Percentiles rank a stretch among this genome's conserved stretches.
Evolutionary conservation across 306 rosid genomes (phyloP).

Genomic region (Citrullus amarus): DNA sequence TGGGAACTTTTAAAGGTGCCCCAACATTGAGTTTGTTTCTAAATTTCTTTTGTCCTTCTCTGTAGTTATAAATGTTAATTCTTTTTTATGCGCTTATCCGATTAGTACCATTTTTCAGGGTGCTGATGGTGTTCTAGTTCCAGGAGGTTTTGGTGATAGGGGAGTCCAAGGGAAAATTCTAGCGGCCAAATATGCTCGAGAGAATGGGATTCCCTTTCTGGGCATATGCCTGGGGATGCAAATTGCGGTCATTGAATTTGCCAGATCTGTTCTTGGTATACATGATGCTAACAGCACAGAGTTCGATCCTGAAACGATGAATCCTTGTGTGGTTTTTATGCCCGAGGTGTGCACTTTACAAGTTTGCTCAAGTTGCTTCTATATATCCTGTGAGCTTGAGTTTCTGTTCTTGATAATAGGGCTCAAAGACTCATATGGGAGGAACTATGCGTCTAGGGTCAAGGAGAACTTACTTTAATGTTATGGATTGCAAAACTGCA

Average conservation of each 20-base stretch:
- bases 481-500: constrained; percentile 7
- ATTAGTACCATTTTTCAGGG: neutral
- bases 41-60: neutral
- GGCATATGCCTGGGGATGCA: constrained; percentile 12
- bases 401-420: constrained; percentile 1
- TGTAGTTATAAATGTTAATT: neutral
- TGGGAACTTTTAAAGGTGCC: constrained; percentile 8
- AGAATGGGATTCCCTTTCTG: constrained; percentile 4
- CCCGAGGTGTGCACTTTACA: constrained; percentile 55
- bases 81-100: neutral
- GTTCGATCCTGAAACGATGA: constrained; percentile 36
- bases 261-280: neutral
- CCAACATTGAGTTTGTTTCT: neutral
- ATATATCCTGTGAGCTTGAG: constrained; percentile 5
- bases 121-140: constrained; percentile 6
- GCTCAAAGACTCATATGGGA: constrained; percentile 8
- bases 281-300: constrained; percentile 34
- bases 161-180: constrained; percentile 5
- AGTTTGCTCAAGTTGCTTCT: constrained; percentile 1
- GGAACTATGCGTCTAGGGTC: constrained; percentile 9
- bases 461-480: constrained; percentile 2
- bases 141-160: constrained; percentile 8
- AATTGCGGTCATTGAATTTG: constrained; percentile 9
- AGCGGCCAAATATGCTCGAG: constrained; percentile 7
- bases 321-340: constrained; percentile 84